Conservation (phyloP, 352 stramenopile genomes). For the Phytophthora ohioensis region DNA sequence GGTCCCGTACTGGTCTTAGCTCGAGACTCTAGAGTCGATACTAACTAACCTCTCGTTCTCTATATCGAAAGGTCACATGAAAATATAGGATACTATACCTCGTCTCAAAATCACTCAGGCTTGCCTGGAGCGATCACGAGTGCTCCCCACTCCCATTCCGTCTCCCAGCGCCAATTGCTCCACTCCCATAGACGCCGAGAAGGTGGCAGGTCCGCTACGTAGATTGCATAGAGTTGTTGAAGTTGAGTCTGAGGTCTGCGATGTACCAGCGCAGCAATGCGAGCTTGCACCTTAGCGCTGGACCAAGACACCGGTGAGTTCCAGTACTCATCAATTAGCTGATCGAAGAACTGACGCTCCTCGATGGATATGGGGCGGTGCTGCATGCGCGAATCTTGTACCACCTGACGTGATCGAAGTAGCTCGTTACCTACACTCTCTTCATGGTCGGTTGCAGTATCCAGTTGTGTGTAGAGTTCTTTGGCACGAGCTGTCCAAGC, state of each 20-base stretch:
- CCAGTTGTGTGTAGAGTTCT: constrained; percentile 54
- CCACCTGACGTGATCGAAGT: constrained; percentile 46
- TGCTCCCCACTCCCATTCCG: constrained; percentile 58
- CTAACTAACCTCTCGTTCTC: constrained; percentile 8
- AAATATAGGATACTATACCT: constrained; percentile 1
- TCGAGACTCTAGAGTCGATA: too few species aligned
- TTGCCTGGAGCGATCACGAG: constrained; percentile 27
- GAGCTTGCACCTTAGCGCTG: constrained; percentile 50
- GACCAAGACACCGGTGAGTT: constrained; percentile 69
- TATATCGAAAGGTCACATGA: constrained; percentile 22
- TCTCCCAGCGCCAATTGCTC: constrained; percentile 54
- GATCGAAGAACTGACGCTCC: constrained; percentile 59
- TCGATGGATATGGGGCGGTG: constrained; percentile 42
- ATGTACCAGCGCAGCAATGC: constrained; percentile 25
- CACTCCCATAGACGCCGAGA: constrained; percentile 51
- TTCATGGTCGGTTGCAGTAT: constrained; percentile 68
- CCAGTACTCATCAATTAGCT: constrained; percentile 76
- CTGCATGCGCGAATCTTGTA: constrained; percentile 54
- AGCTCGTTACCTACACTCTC: constrained; percentile 36
- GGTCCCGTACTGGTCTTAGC: too few species aligned
- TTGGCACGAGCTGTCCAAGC: constrained; percentile 70
- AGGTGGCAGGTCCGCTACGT: constrained; percentile 37
- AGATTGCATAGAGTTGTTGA: constrained; percentile 50
- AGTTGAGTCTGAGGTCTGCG: constrained; percentile 48
- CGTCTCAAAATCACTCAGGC: background rate